Percentiles rank a stretch among this genome's conserved stretches.
These are phyloP conservation scores for Alternaria dauci DNA, from an alignment of 2,329 filamentous ascomycete species.

Conservation along the genomic window DNA sequence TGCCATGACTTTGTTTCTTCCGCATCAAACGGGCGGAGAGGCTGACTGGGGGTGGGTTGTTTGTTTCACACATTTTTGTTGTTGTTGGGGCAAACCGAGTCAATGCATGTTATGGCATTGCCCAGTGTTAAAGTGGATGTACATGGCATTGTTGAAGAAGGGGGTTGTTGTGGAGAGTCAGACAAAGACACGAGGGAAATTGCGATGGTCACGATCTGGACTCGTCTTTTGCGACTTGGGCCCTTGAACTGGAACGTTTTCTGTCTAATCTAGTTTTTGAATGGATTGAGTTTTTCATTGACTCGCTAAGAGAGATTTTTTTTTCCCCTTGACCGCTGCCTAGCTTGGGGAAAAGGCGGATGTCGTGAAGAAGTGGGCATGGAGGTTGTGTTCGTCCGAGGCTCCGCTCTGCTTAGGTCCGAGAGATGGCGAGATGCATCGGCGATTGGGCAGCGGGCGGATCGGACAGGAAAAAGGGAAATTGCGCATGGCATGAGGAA, in stretches of 20 bases:
- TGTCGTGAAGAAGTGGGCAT: conserved; percentile 6
- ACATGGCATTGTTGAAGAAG: conserved; percentile 10
- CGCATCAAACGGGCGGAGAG: neutral
- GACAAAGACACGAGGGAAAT: conserved; percentile 11
- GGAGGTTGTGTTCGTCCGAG: conserved; percentile 20
- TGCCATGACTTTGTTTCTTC: neutral
- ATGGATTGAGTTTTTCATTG: conserved; percentile 4
- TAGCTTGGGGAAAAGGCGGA: neutral
- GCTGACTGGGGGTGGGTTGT: conserved; percentile 1
- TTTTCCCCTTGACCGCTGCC: neutral
- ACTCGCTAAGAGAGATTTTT: neutral
- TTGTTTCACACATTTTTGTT: neutral
- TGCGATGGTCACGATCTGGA: conserved; percentile 13
- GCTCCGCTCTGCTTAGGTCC: conserved; percentile 7
- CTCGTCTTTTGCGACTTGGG: neutral
- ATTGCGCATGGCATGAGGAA: conserved; percentile 19
- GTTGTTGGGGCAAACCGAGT: conserved; percentile 1
- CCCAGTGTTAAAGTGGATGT: conserved; percentile 2
- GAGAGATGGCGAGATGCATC: conserved; percentile 12
- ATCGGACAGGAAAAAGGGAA: conserved; percentile 23
- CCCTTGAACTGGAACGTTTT: conserved; percentile 4
- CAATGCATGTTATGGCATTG: neutral
- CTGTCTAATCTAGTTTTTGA: neutral
- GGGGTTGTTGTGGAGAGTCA: neutral
- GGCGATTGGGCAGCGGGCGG: neutral